Evolutionary conservation across 1,139 yeast genomes (phyloP), one percentile per base, ranked within the genome.

Genomic region (Candida sanyaensis): DNA sequence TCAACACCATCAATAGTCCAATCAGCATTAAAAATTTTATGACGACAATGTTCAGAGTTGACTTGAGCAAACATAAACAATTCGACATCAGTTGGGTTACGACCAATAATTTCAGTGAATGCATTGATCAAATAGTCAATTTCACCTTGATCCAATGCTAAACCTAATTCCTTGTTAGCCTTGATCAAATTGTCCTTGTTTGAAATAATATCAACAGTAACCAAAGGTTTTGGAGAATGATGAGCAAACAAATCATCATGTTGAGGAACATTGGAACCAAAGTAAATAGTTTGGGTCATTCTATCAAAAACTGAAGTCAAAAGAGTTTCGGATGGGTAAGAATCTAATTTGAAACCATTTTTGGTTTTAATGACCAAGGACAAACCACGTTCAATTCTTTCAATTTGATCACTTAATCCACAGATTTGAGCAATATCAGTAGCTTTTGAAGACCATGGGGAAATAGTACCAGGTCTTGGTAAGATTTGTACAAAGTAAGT

Each of bases 361-460:
- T 86, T 78, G 36, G 84, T 86, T 55, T 84, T 79, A 58, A 93
- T 75, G 57, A 89, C 68, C 44, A 93, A 71, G 6, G 95, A 84
- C 55, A 86, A 60, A 50, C 99, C 99, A 61, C 99, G 83, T 74
- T 95, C 99, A 49, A 95, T 84, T 58, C 99, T 81, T 61, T 83
- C 88, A 41, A 93, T 77, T 51, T 77, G 79, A 12, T 77, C 77
- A 38, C 77, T 78, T 51, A 93, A 78, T 6, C 97, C 97, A 71
- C 97, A 90, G 45, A 88, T 96, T 50, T 83, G 83, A 44, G 95
- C 81, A 57, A 95, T 95, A 68, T 93, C 93, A 41, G 99, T 92
- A 33, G 99, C 99, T 71, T 95, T 95, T 13, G 99, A 92, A 13
- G 97, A 90, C 99, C 99, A 95, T 31, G 99, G 99, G 26, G 98